phyloP scores from a whole-genome alignment of 768 basidiomycete species.

The Amanita subjunquillea region DNA sequence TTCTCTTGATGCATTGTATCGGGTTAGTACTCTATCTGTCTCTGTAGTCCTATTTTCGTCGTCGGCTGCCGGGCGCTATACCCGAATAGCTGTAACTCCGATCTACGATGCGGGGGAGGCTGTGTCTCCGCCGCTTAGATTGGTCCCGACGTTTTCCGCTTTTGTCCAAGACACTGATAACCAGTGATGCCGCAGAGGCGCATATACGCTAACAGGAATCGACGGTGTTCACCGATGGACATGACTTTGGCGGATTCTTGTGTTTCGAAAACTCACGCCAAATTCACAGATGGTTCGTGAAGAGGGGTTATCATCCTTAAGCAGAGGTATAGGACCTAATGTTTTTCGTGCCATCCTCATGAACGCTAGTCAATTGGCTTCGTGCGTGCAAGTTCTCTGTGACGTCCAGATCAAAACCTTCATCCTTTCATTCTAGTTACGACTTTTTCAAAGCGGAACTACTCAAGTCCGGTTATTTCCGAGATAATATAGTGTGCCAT shows the following conservation, averaged over 20 bases:
- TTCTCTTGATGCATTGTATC: conserved; percentile 78
- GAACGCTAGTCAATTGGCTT: conserved; percentile 89
- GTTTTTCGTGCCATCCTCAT: conserved; percentile 79
- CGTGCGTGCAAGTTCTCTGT: conserved; percentile 34
- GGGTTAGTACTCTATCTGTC: conserved; percentile 38
- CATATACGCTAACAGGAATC: background rate
- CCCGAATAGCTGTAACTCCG: background rate
- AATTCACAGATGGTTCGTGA: conserved; percentile 69
- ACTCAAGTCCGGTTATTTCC: conserved; percentile 57
- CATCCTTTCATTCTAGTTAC: conserved; percentile 36
- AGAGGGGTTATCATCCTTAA: conserved; percentile 70
- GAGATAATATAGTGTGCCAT: conserved; percentile 77
- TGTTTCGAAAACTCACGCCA: conserved; percentile 3
- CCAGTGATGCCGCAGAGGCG: background rate
- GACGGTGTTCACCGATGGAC: background rate
- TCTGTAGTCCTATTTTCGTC: background rate
- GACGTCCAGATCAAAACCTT: background rate
- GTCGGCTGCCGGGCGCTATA: background rate
- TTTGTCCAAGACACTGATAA: background rate
- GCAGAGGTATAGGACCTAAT: conserved; percentile 74
- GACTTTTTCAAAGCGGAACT: conserved; percentile 88
- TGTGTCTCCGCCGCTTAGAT: background rate
- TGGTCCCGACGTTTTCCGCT: background rate
- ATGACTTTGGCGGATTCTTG: background rate
- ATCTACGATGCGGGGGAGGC: background rate